Base-by-base conservation (phyloP, 495 filamentous ascomycete species). In the Penicillium canescens region DNA sequence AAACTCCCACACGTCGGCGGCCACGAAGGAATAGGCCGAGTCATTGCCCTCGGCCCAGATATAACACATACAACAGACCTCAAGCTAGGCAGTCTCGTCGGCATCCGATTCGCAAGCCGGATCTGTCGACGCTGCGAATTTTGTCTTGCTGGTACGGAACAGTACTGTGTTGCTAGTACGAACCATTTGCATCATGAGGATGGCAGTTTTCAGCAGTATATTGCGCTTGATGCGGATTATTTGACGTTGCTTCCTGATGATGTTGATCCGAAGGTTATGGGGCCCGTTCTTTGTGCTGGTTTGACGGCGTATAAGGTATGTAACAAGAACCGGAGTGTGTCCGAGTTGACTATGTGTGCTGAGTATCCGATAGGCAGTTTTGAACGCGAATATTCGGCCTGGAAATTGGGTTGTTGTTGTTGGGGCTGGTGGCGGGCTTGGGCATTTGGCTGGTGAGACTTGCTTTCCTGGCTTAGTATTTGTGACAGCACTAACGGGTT, bases 121-220 rank as follows among this genome's bases (percentile, higher is more conserved):
- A 68, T 79, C 21, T 79, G 78, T 54, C 62, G 77, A 16, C 69
- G 76, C 9, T 80, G 76, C 57, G 69, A 77, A 44, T 78, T 72
- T 42, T 79, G 78, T 54, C 63, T 78, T 23, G 72, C 68, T 2
- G 76, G 76, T 3, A 70, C 58, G 23, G 76, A 80, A 54, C 75
- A 80, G 56, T 69, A 78, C 44, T 75, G 72, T 34, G 46, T 67
- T 23, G 65, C 69, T 44, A 68, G 69, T 40, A 78, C 75, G 6
- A 78, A 79, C 33, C 78, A 79, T 58, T 54, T 79, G 16, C 76
- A 78, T 47, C 75, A 80, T 50, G 76, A 76, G 36, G 77, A 79
- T 56, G 78, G 77, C 3, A 72, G 70, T 34, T 78, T 77, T 38
- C 74, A 77, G 61, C 57, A 78, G 60, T 78, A 73, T 50, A 75